phyloP scores from a whole-genome alignment of 2,329 filamentous ascomycete genomes.

The Aspergillus pseudoviridinutans region DNA sequence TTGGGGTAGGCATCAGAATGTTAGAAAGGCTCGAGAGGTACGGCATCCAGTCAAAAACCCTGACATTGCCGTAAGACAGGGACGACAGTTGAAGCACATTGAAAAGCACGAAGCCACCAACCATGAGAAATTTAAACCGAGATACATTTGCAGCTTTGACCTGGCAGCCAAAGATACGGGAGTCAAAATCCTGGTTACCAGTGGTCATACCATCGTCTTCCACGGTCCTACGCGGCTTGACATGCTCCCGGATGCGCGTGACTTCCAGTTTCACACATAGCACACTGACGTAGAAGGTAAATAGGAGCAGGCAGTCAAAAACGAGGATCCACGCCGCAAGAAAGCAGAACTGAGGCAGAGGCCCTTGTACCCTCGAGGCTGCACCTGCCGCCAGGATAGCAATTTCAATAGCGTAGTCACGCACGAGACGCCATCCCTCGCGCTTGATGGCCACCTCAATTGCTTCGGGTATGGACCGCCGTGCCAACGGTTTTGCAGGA shows the following conservation, averaged over 20 bases:
- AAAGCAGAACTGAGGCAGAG: conserved; percentile 97
- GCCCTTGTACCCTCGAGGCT: conserved; percentile 90
- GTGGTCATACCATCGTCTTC: conserved; percentile 91
- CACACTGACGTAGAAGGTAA: conserved; percentile 97
- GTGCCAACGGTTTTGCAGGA: too few species aligned
- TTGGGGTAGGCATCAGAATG: conserved; percentile 69
- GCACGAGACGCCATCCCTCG: conserved; percentile 58
- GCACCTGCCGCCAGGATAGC: conserved; percentile 78
- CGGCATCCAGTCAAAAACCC: conserved; percentile 40
- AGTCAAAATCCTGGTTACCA: conserved; percentile 90
- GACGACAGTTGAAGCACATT: conserved; percentile 87
- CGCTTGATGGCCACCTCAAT: conserved; percentile 60
- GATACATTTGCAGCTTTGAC: conserved; percentile 84
- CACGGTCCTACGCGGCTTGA: conserved; percentile 85
- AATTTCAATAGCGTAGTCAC: conserved; percentile 94
- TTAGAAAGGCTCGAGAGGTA: conserved; percentile 52
- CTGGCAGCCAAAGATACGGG: conserved; percentile 76
- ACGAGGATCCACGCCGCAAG: conserved; percentile 94
- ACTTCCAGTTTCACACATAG: conserved; percentile 98
- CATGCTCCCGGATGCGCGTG: conserved; percentile 95
- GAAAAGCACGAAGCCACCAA: conserved; percentile 83
- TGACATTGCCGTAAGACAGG: conserved; percentile 74
- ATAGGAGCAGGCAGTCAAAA: conserved; percentile 90
- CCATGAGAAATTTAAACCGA: conserved; percentile 97
- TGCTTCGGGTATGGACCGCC: too few species aligned